Evolutionary conservation across 352 stramenopile species (phyloP).

Genomic region (Chrysophaeum taylorii): DNA sequence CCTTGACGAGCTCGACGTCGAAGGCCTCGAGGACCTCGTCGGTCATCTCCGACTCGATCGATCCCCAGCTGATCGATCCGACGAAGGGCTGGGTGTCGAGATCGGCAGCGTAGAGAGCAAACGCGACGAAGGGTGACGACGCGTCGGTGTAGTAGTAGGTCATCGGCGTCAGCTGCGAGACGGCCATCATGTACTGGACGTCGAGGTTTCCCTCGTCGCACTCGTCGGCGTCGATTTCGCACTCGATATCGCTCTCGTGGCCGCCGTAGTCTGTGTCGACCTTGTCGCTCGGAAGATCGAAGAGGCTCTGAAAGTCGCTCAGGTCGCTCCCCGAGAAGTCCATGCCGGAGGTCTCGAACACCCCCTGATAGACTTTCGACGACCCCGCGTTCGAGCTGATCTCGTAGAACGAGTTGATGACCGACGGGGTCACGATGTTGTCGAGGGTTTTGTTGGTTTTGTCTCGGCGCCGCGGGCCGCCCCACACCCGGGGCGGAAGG

Average conservation of each 20-base stretch:
- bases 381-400: not conserved
- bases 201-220: slow-evolving; percentile 66
- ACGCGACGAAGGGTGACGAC: slow-evolving; percentile 27
- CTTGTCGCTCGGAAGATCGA: not conserved
- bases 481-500: not conserved
- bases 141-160: slow-evolving; percentile 60
- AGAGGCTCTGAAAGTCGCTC: not conserved
- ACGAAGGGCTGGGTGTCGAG: slow-evolving; percentile 56
- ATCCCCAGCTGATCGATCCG: slow-evolving; percentile 72
- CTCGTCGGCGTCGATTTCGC: not conserved
- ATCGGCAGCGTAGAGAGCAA: slow-evolving; percentile 29
- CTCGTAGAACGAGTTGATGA: slow-evolving; percentile 1
- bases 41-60: slow-evolving; percentile 56
- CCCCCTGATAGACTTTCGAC: not conserved
- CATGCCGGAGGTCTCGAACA: not conserved
- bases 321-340: slow-evolving; percentile 5
- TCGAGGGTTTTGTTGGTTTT: not conserved
- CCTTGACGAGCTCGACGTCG: slow-evolving; percentile 71
- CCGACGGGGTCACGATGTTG: not conserved
- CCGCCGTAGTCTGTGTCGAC: not conserved
- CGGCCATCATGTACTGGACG: slow-evolving; percentile 72
- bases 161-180: slow-evolving; percentile 61
- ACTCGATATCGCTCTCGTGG: not conserved
- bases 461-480: not conserved
- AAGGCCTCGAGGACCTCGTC: slow-evolving; percentile 40